Base-by-base conservation (phyloP, 257 asterid genomes). In the Capsicum chinense region DNA sequence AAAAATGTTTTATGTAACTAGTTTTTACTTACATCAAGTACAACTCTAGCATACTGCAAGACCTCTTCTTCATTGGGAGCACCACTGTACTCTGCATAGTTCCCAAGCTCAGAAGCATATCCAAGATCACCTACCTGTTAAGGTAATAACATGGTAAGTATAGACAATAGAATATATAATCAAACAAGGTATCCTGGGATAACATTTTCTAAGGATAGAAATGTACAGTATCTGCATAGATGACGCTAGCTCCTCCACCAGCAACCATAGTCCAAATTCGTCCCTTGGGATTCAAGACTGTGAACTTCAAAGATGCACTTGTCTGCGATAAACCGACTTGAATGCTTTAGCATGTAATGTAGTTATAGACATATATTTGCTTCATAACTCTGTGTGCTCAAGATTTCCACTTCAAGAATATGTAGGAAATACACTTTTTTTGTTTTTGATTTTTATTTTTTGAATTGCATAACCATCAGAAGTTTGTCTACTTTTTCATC, bases 191-290 rank as follows among this genome's bases (percentile, higher is more conserved):
- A 42, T 42, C 37, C 17, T 35, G 1, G 17, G 26, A 14, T 79
- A 57, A 5, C 4, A 35, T 5, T 26, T 26, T 19, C 33, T n/a
- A 14, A 54, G 85, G 87, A 80, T 11, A 88, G 86, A 82, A 88
- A 87, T 92, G 11, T 57, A 95, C 97, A 0, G 99, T 95, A 85
- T 95, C 98, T 0, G 99, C 98, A 56, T 95, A 95, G 84, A 95
- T 95, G 85, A 95, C 99, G 86, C 98, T 95, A 82, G 99, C 99
- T 59, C 99, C 99, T 83, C 99, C 99, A 76, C 99, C 99, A 83
- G 99, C 99, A 69, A 95, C 98, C 99, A 94, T 94, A 17, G 99
- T 95, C 99, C 99, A 94, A 85, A 95, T 95, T 78, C 99, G 89
- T 56, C 99, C 99, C 89, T 88, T 92, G 42, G 98, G 97, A 91